phyloP scores from a whole-genome alignment of 108 stramenopile genomes.

The Hondaea fermentalgiana region DNA sequence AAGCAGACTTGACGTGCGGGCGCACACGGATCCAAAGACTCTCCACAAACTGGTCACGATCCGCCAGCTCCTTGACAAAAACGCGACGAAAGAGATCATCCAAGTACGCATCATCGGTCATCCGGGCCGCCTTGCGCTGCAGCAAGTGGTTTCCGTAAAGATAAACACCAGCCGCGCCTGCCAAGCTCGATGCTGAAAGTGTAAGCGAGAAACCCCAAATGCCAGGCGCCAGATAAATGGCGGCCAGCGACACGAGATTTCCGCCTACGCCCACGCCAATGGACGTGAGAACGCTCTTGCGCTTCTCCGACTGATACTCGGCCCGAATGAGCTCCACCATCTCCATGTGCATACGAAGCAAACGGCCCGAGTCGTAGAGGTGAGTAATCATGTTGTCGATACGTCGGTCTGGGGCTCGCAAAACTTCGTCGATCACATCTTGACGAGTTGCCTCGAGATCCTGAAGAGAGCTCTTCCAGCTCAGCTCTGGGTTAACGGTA shows the following conservation, averaged over 20 bases:
- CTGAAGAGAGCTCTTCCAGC: slow-evolving; percentile 30
- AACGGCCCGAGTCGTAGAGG: slow-evolving; percentile 71
- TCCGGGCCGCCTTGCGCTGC: background rate
- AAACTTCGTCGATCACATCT: slow-evolving; percentile 81
- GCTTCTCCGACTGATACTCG: background rate
- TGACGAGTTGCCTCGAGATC: slow-evolving; percentile 75
- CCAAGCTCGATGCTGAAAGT: background rate
- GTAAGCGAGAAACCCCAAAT: background rate
- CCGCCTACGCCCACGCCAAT: background rate
- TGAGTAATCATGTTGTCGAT: slow-evolving; percentile 96
- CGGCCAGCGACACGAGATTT: background rate
- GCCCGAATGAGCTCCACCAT: slow-evolving; percentile 50
- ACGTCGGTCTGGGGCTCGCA: slow-evolving; percentile 87
- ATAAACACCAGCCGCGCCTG: background rate
- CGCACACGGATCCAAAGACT: slow-evolving; percentile 24
- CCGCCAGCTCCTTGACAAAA: background rate
- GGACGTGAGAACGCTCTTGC: background rate
- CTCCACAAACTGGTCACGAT: slow-evolving; percentile 24
- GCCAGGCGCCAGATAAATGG: background rate
- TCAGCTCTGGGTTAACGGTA: background rate
- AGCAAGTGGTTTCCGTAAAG: background rate
- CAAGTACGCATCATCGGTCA: background rate
- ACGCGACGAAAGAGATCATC: slow-evolving; percentile 7
- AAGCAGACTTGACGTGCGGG: background rate
- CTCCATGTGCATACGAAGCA: slow-evolving; percentile 71